Conservation (phyloP, 2,329 filamentous ascomycete species). For the Fusarium sp. region DNA sequence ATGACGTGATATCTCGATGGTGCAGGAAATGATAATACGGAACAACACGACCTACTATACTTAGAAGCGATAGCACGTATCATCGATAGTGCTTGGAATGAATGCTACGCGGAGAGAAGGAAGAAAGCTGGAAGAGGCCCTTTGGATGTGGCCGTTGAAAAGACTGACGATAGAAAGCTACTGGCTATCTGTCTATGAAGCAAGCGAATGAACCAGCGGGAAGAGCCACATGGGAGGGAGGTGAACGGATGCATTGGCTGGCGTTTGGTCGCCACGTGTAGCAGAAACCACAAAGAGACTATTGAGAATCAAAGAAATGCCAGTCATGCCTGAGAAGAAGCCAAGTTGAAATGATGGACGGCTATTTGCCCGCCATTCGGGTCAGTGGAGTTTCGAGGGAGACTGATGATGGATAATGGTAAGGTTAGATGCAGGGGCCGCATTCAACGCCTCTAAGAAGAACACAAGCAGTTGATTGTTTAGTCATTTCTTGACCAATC, state of each 20-base stretch:
- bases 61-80: constrained; percentile 36
- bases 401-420: neutral
- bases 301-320: constrained; percentile 44
- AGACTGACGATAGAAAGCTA: constrained; percentile 17
- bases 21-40: constrained; percentile 34
- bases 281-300: constrained; percentile 42
- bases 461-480: neutral
- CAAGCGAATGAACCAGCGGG: constrained; percentile 34
- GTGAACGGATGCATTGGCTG: constrained; percentile 36
- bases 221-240: constrained; percentile 34
- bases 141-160: constrained; percentile 29
- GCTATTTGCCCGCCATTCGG: neutral
- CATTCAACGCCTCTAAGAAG: neutral
- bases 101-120: constrained; percentile 20
- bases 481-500: neutral
- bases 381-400: constrained; percentile 1
- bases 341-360: neutral
- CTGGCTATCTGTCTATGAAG: constrained; percentile 23
- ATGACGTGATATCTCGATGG: constrained; percentile 30
- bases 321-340: constrained; percentile 22
- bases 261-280: constrained; percentile 41
- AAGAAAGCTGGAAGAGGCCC: constrained; percentile 25
- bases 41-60: constrained; percentile 38
- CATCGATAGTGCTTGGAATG: constrained; percentile 16
- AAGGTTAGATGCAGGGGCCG: neutral